These are phyloP conservation scores for Geoglossum glabrum DNA, from an alignment of 495 filamentous ascomycete genomes.

Conservation along the genomic window DNA sequence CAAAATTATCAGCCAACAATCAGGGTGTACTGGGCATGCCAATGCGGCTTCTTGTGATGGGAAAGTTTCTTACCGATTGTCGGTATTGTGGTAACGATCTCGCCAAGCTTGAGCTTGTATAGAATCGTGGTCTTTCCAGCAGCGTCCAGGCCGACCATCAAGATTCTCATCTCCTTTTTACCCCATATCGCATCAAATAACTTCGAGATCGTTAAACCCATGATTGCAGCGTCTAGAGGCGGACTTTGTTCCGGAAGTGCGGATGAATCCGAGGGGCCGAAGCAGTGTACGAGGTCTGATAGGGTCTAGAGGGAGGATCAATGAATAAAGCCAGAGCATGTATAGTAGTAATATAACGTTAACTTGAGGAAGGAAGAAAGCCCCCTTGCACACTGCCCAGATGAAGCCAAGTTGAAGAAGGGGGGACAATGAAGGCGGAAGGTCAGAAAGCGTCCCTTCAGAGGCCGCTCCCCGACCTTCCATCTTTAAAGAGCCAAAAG, in stretches of 20 bases:
- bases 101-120: constrained; percentile 99
- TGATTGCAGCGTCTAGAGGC: constrained; percentile 15
- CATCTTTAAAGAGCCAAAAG: neutral
- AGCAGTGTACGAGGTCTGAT: neutral
- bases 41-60: neutral
- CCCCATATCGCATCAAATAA: constrained; percentile 89
- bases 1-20: neutral
- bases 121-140: constrained; percentile 99
- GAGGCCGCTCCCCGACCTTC: neutral
- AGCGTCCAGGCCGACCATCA: constrained; percentile 98
- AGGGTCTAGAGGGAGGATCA: neutral
- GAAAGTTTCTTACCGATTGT: constrained; percentile 71
- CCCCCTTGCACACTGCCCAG: neutral
- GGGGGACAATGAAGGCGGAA: neutral
- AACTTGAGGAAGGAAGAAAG: neutral
- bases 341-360: neutral
- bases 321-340: neutral
- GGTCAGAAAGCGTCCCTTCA: neutral
- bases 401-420: neutral
- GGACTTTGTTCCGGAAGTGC: neutral
- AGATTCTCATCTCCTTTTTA: constrained; percentile 99
- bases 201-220: constrained; percentile 90
- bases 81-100: constrained; percentile 98
- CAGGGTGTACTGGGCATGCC: neutral
- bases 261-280: neutral